Conservation (phyloP, 495 filamentous ascomycete species). For the Penicillium paradoxum region DNA sequence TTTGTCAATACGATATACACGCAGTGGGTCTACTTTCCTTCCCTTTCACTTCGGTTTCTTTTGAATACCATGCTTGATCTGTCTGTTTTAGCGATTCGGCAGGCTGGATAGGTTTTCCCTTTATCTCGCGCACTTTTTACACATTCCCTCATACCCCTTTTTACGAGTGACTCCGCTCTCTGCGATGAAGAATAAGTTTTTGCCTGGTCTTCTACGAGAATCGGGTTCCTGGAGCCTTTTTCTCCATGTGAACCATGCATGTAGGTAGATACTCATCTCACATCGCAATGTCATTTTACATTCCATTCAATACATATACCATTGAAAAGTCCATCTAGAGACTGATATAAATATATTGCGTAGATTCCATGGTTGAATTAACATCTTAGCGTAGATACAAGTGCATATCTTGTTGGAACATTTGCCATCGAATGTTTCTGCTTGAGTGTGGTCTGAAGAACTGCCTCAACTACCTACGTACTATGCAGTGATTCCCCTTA, state of each 20-base stretch:
- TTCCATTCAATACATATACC: not conserved
- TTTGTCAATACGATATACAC: not conserved
- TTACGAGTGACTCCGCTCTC: not conserved
- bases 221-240: not conserved
- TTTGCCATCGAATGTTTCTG: no score
- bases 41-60: not conserved
- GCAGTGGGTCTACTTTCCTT: not conserved
- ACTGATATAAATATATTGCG: not conserved
- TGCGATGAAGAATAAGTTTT: not conserved
- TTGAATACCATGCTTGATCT: not conserved
- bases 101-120: not conserved
- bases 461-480: no score
- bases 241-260: not conserved
- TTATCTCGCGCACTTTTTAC: not conserved
- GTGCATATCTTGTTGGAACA: no score
- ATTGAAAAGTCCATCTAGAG: not conserved
- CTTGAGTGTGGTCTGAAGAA: no score
- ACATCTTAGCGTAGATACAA: no score
- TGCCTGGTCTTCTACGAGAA: not conserved
- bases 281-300: not conserved
- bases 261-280: not conserved
- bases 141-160: slow-evolving; percentile 1
- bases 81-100: slow-evolving; percentile 3
- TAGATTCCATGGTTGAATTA: not conserved
- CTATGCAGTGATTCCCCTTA: not conserved